phyloP scores from a whole-genome alignment of 2,329 filamentous ascomycete genomes.

The Pseudopithomyces chartarum region DNA sequence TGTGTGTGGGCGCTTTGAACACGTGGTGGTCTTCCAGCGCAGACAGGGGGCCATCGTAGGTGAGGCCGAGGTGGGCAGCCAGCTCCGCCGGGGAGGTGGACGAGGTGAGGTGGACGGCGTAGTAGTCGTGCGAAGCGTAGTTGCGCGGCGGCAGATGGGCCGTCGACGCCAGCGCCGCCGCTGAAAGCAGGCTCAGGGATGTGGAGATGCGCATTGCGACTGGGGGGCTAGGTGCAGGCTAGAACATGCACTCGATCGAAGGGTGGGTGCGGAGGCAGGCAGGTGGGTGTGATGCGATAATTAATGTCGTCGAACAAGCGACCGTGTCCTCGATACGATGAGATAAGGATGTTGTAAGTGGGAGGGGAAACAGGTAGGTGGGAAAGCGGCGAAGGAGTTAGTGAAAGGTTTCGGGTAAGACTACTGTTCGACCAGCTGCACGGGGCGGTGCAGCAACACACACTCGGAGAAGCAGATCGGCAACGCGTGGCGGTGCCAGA shows the following conservation, averaged over 20 bases:
- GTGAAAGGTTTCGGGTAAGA: slow-evolving; percentile 10
- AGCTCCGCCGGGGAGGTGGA: slow-evolving; percentile 69
- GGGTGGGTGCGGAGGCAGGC: not conserved
- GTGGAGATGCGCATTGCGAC: slow-evolving; percentile 51
- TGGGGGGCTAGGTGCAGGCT: slow-evolving; percentile 4
- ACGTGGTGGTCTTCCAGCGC: slow-evolving; percentile 81
- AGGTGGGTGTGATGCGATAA: not conserved
- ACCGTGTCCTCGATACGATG: slow-evolving; percentile 5
- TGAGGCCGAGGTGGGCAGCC: slow-evolving; percentile 73
- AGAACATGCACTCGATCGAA: slow-evolving; percentile 5
- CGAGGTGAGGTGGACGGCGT: slow-evolving; percentile 81
- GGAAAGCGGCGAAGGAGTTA: slow-evolving; percentile 2
- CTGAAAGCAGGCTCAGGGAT: slow-evolving; percentile 48
- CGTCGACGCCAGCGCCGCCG: slow-evolving; percentile 37
- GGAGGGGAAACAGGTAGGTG: slow-evolving; percentile 2
- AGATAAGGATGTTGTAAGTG: not conserved
- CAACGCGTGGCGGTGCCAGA: not conserved
- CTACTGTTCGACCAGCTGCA: slow-evolving; percentile 2
- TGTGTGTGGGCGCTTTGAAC: slow-evolving; percentile 70
- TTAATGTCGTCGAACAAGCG: not conserved
- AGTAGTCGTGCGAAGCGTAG: slow-evolving; percentile 86
- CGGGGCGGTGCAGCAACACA: slow-evolving; percentile 2
- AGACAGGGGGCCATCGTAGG: slow-evolving; percentile 80
- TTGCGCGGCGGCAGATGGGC: slow-evolving; percentile 63
- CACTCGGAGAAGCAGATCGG: slow-evolving; percentile 4